Evolutionary conservation across 495 filamentous ascomycete species (phyloP).

Genomic region (Corynascus novoguineensis): DNA sequence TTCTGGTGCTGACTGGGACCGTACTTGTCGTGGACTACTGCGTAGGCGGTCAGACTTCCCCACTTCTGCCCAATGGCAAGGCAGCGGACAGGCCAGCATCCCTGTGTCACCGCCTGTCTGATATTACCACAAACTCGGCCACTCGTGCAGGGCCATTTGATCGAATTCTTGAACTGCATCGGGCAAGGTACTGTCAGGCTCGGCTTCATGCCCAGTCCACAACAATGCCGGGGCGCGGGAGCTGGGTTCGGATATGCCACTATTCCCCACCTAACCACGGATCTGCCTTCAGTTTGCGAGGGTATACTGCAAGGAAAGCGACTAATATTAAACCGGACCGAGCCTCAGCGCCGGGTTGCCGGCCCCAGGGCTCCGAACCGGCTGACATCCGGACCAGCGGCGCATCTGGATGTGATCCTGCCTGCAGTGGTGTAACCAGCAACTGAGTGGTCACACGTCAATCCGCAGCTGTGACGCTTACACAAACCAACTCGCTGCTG

Average conservation of each 20-base stretch:
- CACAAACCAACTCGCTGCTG: neutral
- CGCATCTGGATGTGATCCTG: too few relatives aligned
- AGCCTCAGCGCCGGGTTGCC: neutral
- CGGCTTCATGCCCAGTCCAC: neutral
- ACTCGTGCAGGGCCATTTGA: neutral
- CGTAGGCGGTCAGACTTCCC: neutral
- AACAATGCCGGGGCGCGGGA: neutral
- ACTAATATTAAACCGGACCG: neutral
- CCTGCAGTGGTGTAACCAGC: neutral
- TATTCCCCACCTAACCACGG: neutral
- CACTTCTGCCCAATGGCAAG: neutral
- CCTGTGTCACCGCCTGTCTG: neutral
- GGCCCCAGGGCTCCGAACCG: neutral
- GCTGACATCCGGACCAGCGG: neutral
- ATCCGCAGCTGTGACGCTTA: neutral
- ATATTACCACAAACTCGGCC: neutral
- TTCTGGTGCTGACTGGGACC: neutral
- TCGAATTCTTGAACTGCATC: neutral
- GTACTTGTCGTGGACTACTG: neutral
- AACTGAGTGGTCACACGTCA: neutral
- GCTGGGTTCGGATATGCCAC: neutral
- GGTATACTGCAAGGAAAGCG: neutral
- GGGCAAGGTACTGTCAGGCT: neutral
- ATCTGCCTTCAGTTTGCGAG: neutral
- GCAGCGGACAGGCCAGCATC: neutral